Conservation (phyloP, 148 eudicot genomes). For the Pouteria glomerata region DNA sequence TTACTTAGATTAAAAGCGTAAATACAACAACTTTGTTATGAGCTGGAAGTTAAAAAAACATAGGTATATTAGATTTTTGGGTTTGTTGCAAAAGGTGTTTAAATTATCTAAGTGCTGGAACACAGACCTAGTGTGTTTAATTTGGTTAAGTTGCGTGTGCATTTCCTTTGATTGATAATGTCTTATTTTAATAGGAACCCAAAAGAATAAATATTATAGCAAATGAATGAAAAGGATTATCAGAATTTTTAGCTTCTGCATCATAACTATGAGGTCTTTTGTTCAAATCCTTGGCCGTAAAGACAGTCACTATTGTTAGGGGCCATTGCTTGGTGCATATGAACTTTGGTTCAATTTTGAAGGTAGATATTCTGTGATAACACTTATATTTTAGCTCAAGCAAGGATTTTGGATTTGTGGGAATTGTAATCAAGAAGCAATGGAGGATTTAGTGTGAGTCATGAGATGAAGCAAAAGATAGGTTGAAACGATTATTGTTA, state of each 20-base stretch:
- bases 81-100: neutral
- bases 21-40: neutral
- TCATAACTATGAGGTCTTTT: neutral
- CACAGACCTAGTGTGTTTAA: neutral
- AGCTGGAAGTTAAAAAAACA: no score
- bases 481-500: no score
- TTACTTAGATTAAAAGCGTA: neutral
- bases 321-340: neutral
- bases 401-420: no score
- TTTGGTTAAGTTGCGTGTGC: neutral
- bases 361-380: no score
- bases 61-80: neutral
- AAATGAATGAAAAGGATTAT: neutral
- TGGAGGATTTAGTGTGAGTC: no score
- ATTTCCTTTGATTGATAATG: neutral
- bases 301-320: neutral
- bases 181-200: neutral
- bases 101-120: neutral
- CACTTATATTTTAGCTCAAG: no score
- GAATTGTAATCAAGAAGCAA: no score
- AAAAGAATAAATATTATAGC: no score
- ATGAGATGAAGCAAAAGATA: no score
- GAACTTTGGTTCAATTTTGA: neutral
- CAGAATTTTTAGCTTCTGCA: neutral
- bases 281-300: neutral